Evolutionary conservation across 257 asterid genomes (phyloP), one percentile per base, ranked within the genome.

Genomic region (Lycium barbarum): DNA sequence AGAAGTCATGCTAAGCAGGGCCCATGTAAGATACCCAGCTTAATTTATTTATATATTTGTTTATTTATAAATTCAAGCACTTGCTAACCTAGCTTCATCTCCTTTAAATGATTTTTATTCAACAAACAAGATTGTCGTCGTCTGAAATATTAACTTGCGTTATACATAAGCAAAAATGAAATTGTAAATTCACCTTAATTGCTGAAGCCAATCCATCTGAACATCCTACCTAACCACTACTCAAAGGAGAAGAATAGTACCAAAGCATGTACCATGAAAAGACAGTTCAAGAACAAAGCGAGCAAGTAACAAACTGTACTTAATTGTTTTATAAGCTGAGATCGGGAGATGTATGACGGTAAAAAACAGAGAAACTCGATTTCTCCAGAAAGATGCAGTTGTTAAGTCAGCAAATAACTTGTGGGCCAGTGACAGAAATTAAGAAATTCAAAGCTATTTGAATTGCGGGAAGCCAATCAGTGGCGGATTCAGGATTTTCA

Each of bases 211-310:
- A 40, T 68, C 22, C 36, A 15, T 67, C 14, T 35, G 47, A 13
- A 33, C n/a, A 67, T 68, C 49, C 51, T 36, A 67, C 76, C 76
- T 6, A 14, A 5, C 73, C 12, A 14, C 12, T 35, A 36, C 13
- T 68, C 76, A 36, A 68, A 35, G 36, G 51, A 68, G 51, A 13
- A 36, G 26, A 68, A 67, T 6, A 35, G 15, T 35, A 67, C 49
- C 74, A 35, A 67, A 68, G 13, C 76, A 68, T 36, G 76, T 68
- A 68, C 76, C 76, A 15, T 36, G 51, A 68, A 20, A 68, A 67
- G 51, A 14, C 51, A 68, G 51, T 36, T 36, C n/a, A 38, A 38
- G 78, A 70, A 40, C 49, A 13, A 17, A 7, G 54, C 11, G 15
- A 62, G 2, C 20, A 70, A 38, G 78, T 70, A 38, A 70, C 14